Percentiles rank a stretch among this genome's conserved stretches.
Evolutionary conservation across 1,284 basidiomycete genomes (phyloP).

Genomic region (Tremellales sp.): DNA sequence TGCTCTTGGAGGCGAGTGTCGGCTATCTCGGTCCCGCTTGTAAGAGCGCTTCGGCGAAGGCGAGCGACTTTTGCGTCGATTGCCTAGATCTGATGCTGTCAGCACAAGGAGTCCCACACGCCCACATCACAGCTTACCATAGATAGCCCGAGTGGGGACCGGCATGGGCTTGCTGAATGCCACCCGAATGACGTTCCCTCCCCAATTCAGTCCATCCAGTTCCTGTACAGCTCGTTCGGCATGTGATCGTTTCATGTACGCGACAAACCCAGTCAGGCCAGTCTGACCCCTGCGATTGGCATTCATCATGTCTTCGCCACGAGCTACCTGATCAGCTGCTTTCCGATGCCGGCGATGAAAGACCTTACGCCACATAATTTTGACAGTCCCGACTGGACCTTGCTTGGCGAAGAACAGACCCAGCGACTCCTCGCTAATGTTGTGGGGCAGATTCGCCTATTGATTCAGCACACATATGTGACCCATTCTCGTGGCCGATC

Average conservation of each 20-base stretch:
- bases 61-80: conserved; percentile 1
- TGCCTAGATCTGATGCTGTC: conserved; percentile 9
- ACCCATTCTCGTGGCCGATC: no score
- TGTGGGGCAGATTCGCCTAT: conserved; percentile 66
- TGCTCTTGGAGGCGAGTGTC: conserved; percentile 23
- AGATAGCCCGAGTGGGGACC: conserved; percentile 70
- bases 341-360: not conserved
- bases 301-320: conserved; percentile 53
- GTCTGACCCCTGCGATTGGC: conserved; percentile 63
- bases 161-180: conserved; percentile 96
- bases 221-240: conserved; percentile 82
- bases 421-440: conserved; percentile 75
- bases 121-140: conserved; percentile 57
- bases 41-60: not conserved
- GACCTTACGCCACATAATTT: conserved; percentile 84
- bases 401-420: conserved; percentile 75
- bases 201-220: conserved; percentile 88
- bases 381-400: conserved; percentile 57
- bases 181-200: conserved; percentile 73
- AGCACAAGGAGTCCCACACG: not conserved
- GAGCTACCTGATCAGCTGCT: conserved; percentile 19
- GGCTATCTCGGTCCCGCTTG: conserved; percentile 5
- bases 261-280: conserved; percentile 88
- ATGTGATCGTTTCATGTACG: conserved; percentile 86
- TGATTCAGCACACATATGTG: not conserved